Evolutionary conservation across 352 stramenopile genomes (phyloP).

Genomic region (Phytophthora palmivora): DNA sequence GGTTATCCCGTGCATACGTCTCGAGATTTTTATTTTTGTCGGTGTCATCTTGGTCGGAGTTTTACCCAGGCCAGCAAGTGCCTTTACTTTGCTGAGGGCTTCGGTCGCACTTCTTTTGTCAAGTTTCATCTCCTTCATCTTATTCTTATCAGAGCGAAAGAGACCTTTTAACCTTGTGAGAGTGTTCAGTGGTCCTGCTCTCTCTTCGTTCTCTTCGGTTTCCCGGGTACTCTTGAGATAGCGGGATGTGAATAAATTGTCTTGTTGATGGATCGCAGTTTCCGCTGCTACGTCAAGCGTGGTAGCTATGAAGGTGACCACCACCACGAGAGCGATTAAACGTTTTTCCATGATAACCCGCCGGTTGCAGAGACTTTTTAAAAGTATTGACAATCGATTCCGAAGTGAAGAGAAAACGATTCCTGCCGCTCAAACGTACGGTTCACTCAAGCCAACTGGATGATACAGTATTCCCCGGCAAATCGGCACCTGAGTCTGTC

Average conservation of each 20-base stretch:
- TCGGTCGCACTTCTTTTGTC: not conserved
- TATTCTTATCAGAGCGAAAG: not conserved
- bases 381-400: not conserved
- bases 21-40: not conserved
- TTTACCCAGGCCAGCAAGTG: not conserved
- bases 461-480: no score
- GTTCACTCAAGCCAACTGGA: not conserved
- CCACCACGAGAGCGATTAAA: not conserved
- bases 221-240: not conserved
- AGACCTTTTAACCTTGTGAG: not conserved
- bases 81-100: not conserved
- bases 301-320: not conserved
- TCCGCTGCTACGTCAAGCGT: not conserved
- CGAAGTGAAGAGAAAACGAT: not conserved
- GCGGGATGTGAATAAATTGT: not conserved
- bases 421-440: not conserved
- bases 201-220: not conserved
- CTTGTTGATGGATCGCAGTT: not conserved
- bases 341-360: not conserved
- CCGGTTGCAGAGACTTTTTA: not conserved
- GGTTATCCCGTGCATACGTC: not conserved
- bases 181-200: not conserved
- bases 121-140: not conserved
- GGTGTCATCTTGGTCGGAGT: not conserved
- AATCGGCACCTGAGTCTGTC: no score